Evolutionary conservation across 176 grass and related monocot species (phyloP).

Genomic region (Urochloa ruziziensis): DNA sequence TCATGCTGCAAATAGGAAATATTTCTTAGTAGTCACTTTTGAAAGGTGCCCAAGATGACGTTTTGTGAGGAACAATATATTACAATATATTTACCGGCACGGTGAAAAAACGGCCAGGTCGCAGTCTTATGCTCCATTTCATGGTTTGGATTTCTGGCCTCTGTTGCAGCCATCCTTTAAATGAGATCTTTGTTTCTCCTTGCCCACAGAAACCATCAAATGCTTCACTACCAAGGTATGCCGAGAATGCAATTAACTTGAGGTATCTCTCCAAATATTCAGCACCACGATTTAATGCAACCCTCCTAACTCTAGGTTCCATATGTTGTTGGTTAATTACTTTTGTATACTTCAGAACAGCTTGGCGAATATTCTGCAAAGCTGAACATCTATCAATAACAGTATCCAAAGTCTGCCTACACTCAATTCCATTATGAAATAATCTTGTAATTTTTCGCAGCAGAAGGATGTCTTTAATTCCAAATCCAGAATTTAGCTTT

Average conservation of each 20-base stretch:
- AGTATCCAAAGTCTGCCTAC: constrained; percentile 78
- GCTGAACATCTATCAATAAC: constrained; percentile 93
- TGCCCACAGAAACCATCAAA: constrained; percentile 93
- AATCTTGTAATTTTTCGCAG: constrained; percentile 90
- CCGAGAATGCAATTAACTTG: constrained; percentile 96
- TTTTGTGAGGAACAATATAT: constrained; percentile 24
- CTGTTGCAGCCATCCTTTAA: constrained; percentile 90
- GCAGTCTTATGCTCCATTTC: constrained; percentile 98
- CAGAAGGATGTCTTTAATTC: constrained; percentile 95
- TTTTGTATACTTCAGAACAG: constrained; percentile 89
- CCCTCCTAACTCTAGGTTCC: constrained; percentile 87
- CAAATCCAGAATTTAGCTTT: constrained; percentile 51
- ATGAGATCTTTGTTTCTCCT: constrained; percentile 74
- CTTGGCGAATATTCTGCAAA: constrained; percentile 94
- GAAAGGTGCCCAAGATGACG: constrained; percentile 19
- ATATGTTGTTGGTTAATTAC: constrained; percentile 92
- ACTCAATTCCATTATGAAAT: constrained; percentile 90
- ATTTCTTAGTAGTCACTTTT: constrained; percentile 10
- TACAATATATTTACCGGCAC: constrained; percentile 60
- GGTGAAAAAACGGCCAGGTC: constrained; percentile 93
- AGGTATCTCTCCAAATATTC: constrained; percentile 98
- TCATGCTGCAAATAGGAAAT: constrained; percentile 65
- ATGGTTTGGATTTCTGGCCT: constrained; percentile 95
- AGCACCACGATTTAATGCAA: constrained; percentile 88
- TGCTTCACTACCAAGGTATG: constrained; percentile 92